Base-by-base conservation (phyloP, 306 rosid genomes). In the Psophocarpus tetragonolobus region DNA sequence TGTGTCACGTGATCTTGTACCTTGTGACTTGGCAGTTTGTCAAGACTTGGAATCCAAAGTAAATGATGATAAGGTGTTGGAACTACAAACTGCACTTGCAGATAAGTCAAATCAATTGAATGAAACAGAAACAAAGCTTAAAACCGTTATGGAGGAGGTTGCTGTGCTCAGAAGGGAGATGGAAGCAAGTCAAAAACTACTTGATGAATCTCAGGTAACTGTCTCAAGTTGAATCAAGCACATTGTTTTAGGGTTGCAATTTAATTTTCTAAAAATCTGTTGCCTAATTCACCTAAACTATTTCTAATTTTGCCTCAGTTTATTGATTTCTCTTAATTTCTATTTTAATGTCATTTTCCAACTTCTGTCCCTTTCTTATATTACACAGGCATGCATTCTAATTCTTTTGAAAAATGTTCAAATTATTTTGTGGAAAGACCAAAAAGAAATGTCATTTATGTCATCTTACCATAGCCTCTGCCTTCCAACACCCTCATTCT, bases 191-290 rank as follows among this genome's bases (percentile, higher is more conserved):
- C 82, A 79, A 83, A 91, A 86, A 82, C 94, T 96, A 77, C 96
- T 91, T 68, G 94, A 92, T 83, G 99, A 96, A 87, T 96, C 99
- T 81, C 98, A 96, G 98, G 99, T 96, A 87, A 73, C 81, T 74
- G 47, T n/a, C n/a, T n/a, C n/a, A 30, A 64, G 66, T 42, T 63
- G 23, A 50, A 71, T 41, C 29, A 65, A 51, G 76, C 65, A 54
- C 51, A 61, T 11, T 20, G 17, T 33, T 81, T 48, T 50, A 14
- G 57, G 48, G 63, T 58, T 63, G 50, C 53, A 20, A 47, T 21
- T 84, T 63, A 32, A 27, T 63, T 77, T 65, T 57, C 29, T 45
- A 13, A 27, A 33, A 24, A 9, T 30, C 26, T 29, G 18, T 57
- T 74, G 42, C 50, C 27, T 71, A 4, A 36, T 44, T 47, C 42